These are phyloP conservation scores for Emericellopsis atlantica DNA, from an alignment of 2,329 filamentous ascomycete genomes.

Conservation along the genomic window DNA sequence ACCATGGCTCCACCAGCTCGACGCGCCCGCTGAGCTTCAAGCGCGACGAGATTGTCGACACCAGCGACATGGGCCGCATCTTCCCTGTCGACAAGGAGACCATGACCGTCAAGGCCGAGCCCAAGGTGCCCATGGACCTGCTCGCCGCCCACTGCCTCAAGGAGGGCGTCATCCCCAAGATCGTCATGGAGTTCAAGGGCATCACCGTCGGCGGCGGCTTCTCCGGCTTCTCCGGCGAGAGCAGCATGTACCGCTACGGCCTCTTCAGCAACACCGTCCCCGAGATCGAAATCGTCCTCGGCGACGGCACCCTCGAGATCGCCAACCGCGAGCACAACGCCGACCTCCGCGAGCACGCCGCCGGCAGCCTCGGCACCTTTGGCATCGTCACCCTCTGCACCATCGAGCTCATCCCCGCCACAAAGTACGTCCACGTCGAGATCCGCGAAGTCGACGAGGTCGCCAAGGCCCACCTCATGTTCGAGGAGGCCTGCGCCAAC, in stretches of 20 bases:
- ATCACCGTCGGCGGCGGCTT: slow-evolving; percentile 48
- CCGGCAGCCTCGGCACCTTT: slow-evolving; percentile 39
- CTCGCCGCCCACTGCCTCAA: slow-evolving; percentile 37
- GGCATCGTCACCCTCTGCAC: slow-evolving; percentile 44
- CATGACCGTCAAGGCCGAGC: slow-evolving; percentile 39
- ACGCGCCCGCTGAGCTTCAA: slow-evolving; percentile 32
- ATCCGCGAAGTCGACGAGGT: slow-evolving; percentile 24
- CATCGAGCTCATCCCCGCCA: slow-evolving; percentile 33
- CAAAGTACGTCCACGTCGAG: slow-evolving; percentile 33
- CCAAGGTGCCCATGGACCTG: slow-evolving; percentile 45
- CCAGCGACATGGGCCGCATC: slow-evolving; percentile 37
- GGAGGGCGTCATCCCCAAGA: slow-evolving; percentile 37
- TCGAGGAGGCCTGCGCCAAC: slow-evolving; percentile 15
- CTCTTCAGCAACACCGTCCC: slow-evolving; percentile 41
- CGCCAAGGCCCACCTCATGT: slow-evolving; percentile 19
- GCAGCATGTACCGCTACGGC: slow-evolving; percentile 42
- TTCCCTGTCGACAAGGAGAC: slow-evolving; percentile 33
- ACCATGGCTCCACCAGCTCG: slow-evolving; percentile 48
- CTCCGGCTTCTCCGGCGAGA: slow-evolving; percentile 42
- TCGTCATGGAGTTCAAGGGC: slow-evolving; percentile 47
- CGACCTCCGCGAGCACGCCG: slow-evolving; percentile 39
- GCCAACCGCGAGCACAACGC: slow-evolving; percentile 29
- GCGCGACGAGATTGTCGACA: slow-evolving; percentile 34
- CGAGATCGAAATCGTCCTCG: slow-evolving; percentile 40
- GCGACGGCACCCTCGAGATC: slow-evolving; percentile 33